Base-by-base conservation (phyloP, 2,329 filamentous ascomycete species). In the Byssochlamys sp. region DNA sequence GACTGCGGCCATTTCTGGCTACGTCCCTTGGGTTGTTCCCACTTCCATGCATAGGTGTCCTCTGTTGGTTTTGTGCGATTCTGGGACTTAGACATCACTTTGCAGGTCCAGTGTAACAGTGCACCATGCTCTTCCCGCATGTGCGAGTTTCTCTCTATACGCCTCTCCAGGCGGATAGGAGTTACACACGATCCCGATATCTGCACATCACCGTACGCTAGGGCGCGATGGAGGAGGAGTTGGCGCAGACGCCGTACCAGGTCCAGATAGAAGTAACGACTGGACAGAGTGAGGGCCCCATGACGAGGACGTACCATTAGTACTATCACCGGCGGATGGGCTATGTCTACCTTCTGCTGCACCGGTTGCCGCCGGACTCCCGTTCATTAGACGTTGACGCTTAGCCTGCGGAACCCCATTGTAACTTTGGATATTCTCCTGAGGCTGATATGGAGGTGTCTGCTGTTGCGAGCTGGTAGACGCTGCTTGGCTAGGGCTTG, bases 371-470 rank as follows among this genome's bases (percentile, higher is more conserved):
- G 59, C 61, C 19, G 35, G 31, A 19, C 45, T 29, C 7, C 68
- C 68, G 54, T 74, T 74, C 68, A 72, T 73, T 28, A 73, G 61
- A 4, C 71, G 70, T 14, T 66, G 70, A 14, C 71, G 69, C 58
- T 74, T 74, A 11, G 64, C 63, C 14, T 68, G 69, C 9, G 65
- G 66, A 1, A 57, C 63, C 33, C 24, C 51, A 12, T 62, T 59
- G 26, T 59, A 62, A 53, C 58, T 64, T 19, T 57, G 65, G 27
- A 60, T 66, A 35, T 59, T 53, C 54, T 71, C 68, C 24, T 64
- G 61, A 29, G 65, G 63, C 4, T 65, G 64, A 52, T 69, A 69
- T 26, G 69, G 69, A 24, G 69, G 71, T 19, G 66, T 59, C 26
- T 69, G 67, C 35, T 69, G 66, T 50, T 48, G 52, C 12, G 50